Evolutionary conservation across 169 alveolate genomes (phyloP).

Genomic region (Plasmodium coatneyi): DNA sequence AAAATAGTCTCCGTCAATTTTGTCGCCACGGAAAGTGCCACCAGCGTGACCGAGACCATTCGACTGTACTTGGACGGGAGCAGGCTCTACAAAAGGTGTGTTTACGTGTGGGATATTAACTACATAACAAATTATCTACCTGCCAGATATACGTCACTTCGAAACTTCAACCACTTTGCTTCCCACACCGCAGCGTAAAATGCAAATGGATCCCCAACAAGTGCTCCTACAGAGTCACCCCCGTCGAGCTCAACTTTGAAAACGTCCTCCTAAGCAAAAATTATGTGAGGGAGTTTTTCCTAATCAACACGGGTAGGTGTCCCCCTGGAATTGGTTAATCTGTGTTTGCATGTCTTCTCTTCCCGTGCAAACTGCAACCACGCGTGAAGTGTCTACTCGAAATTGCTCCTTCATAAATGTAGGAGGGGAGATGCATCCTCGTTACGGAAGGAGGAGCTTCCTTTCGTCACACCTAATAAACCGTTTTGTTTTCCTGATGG

Average conservation of each 20-base stretch:
- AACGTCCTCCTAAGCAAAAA: constrained; percentile 31
- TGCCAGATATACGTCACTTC: not conserved
- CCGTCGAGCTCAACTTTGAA: constrained; percentile 40
- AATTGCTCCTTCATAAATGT: not conserved
- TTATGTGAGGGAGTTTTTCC: constrained; percentile 27
- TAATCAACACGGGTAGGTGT: constrained; percentile 46
- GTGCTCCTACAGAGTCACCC: constrained; percentile 13
- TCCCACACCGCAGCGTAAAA: constrained; percentile 3
- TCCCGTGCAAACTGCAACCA: not conserved
- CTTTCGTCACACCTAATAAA: not conserved
- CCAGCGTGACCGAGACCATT: constrained; percentile 11
- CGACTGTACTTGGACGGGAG: constrained; percentile 17
- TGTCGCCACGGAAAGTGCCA: constrained; percentile 11
- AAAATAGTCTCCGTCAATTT: constrained; percentile 42
- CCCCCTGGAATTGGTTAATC: no score
- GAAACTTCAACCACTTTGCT: not conserved
- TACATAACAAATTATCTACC: not conserved
- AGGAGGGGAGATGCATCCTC: not conserved
- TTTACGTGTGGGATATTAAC: not conserved
- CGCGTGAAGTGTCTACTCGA: not conserved
- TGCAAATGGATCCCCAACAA: constrained; percentile 24
- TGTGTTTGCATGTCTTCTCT: no score
- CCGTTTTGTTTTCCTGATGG: not conserved
- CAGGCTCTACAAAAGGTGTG: constrained; percentile 54
- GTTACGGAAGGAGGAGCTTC: not conserved